phyloP scores from a whole-genome alignment of 2,329 filamentous ascomycete genomes.

The Alternaria conjuncta region DNA sequence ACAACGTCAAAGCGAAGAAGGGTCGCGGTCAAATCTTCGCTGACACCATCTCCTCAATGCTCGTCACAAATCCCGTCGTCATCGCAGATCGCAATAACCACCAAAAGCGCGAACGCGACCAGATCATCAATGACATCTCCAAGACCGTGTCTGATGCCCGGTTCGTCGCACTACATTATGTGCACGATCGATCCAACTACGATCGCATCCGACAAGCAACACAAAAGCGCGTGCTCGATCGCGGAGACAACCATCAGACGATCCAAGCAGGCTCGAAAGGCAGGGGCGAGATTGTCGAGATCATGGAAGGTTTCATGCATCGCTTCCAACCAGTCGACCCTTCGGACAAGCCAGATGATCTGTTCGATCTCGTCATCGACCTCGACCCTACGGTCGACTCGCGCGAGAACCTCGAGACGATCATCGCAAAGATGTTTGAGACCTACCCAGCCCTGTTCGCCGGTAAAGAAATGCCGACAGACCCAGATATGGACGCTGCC shows the following conservation, averaged over 20 bases:
- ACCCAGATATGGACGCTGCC: conserved; percentile 78
- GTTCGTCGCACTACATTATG: conserved; percentile 87
- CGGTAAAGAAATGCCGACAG: conserved; percentile 65
- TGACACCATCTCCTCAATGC: conserved; percentile 68
- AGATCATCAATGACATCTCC: conserved; percentile 80
- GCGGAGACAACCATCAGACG: conserved; percentile 97
- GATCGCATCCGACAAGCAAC: conserved; percentile 77
- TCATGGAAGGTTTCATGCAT: conserved; percentile 93
- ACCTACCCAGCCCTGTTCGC: conserved; percentile 78
- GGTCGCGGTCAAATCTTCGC: conserved; percentile 80
- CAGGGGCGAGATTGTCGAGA: conserved; percentile 75
- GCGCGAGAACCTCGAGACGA: conserved; percentile 81
- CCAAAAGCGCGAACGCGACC: conserved; percentile 82
- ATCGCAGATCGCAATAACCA: conserved; percentile 96
- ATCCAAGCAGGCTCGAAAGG: conserved; percentile 84
- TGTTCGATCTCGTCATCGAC: conserved; percentile 84
- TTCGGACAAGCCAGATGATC: conserved; percentile 72
- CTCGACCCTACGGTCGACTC: conserved; percentile 80
- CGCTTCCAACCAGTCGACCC: conserved; percentile 81
- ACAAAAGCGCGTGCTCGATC: conserved; percentile 76
- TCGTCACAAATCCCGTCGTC: conserved; percentile 73
- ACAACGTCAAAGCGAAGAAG: conserved; percentile 83
- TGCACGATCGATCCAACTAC: conserved; percentile 73
- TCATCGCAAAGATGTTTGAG: conserved; percentile 74
- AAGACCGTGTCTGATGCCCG: conserved; percentile 67